Evolutionary conservation across 2,329 filamentous ascomycete genomes (phyloP).

Genomic region (Venturia oleaginea): DNA sequence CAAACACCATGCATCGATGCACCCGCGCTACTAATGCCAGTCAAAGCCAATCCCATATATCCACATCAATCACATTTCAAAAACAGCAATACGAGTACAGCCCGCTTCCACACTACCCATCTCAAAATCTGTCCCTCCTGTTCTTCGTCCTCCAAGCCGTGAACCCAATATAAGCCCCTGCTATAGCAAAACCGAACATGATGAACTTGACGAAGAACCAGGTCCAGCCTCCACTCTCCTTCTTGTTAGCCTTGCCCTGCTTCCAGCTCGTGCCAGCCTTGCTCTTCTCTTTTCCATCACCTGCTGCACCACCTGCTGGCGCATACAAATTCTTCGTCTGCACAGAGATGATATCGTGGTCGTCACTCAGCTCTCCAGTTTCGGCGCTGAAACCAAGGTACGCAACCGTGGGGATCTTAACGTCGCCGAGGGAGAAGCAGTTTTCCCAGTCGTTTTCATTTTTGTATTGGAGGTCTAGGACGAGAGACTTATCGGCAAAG

Average conservation of each 20-base stretch:
- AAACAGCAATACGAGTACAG: neutral
- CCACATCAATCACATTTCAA: neutral
- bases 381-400: conserved; percentile 67
- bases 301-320: conserved; percentile 31
- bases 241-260: conserved; percentile 32
- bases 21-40: conserved; percentile 1
- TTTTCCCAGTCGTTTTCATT: conserved; percentile 75
- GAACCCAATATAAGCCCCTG: conserved; percentile 74
- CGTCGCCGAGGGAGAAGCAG: conserved; percentile 65
- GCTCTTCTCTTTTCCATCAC: conserved; percentile 21
- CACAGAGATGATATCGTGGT: conserved; percentile 91
- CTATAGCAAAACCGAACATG: conserved; percentile 60
- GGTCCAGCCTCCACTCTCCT: conserved; percentile 47
- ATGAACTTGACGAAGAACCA: conserved; percentile 78
- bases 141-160: conserved; percentile 67
- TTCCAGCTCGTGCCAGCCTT: conserved; percentile 24
- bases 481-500: conserved; percentile 90
- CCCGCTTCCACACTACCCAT: neutral
- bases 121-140: conserved; percentile 37
- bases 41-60: conserved; percentile 1
- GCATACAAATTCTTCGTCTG: conserved; percentile 82
- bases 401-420: conserved; percentile 65
- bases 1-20: conserved; percentile 6
- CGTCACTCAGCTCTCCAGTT: conserved; percentile 93
- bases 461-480: conserved; percentile 92